Evolutionary conservation across 2,329 filamentous ascomycete genomes (phyloP).

Genomic region (Atkinsonella hypoxylon): DNA sequence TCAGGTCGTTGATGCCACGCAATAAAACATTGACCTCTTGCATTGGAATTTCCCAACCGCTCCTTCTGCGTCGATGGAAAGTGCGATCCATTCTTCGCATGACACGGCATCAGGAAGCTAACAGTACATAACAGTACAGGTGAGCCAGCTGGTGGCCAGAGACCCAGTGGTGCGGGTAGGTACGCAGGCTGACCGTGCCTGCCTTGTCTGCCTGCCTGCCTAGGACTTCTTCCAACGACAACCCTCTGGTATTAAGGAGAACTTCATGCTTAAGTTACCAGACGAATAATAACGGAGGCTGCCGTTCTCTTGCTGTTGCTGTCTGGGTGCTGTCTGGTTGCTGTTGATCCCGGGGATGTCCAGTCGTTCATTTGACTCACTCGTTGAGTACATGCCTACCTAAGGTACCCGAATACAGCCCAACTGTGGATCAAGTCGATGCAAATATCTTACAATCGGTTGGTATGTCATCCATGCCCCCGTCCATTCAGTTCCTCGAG

Average conservation of each 20-base stretch:
- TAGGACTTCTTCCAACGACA: neutral
- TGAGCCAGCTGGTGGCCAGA: too few relatives aligned
- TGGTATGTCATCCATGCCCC: too few relatives aligned
- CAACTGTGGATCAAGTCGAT: conserved; percentile 7
- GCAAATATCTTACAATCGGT: neutral
- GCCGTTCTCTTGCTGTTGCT: too few relatives aligned
- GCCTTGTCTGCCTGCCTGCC: neutral
- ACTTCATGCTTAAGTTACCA: too few relatives aligned
- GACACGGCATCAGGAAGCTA: neutral
- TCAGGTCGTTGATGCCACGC: neutral
- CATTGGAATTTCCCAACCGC: neutral
- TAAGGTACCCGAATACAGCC: conserved; percentile 3
- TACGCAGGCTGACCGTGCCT: neutral
- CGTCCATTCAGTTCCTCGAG: neutral
- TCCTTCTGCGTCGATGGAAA: neutral
- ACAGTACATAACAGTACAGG: too few relatives aligned
- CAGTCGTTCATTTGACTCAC: neutral
- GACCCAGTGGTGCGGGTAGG: too few relatives aligned
- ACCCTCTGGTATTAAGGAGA: too few relatives aligned
- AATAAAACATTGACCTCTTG: neutral
- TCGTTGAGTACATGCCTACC: neutral
- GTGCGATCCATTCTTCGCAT: conserved; percentile 2
- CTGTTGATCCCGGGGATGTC: neutral
- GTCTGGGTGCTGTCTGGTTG: too few relatives aligned
- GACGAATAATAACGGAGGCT: too few relatives aligned